Evolutionary conservation across 2,329 filamentous ascomycete species (phyloP), one percentile per base, ranked within the genome.

Genomic region (Plenodomus lindquistii): DNA sequence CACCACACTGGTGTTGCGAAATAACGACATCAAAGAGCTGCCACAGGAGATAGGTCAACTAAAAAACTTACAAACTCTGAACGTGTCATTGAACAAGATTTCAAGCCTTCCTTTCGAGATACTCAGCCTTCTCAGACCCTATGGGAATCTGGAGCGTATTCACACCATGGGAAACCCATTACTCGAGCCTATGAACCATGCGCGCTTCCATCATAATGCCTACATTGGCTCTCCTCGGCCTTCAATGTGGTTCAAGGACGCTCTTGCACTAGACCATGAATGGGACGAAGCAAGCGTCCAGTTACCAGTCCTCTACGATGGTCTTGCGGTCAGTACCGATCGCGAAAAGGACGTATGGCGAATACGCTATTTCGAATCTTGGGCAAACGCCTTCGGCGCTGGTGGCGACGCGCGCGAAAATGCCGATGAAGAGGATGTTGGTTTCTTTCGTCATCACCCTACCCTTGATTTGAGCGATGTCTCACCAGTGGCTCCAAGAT

Each of bases 11-110:
- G 50, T 42, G 3, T 38, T 71, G 5, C 50, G 57, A 16, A 18
- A 54, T 17, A 70, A 70, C 42, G 11, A 50, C 2, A 66, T 71
- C 22, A 41, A 57, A 17, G 57, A 66, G 34, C 44, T 71, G 6
- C 67, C 67, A 2, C 54, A 65, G 29, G 54, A 62, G 2, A 62
- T 71, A 11, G 39, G 50, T 13, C 53, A 54, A 2, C 46, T 71
- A 2, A 29, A 19, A 0, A 62, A 59, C 24, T 54, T 71, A 2
- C 35, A 41, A 8, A 46, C 45, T 1, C 48, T 71, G 2, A 54
- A 69, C 36, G 34, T 71, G 1, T 57, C 56, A 8, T 40, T 47
- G 7, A 71, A 70, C 45, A 46, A 49, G 8, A 46, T 71, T 9
- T 40, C 42, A 15, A 59, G 21, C 16, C 50, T 71, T 7, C 68